A percentile compares a stretch with the other conserved stretches of the same genome.
Evolutionary conservation across 306 rosid genomes (phyloP).

Genomic region (Quercus berberidifolia): DNA sequence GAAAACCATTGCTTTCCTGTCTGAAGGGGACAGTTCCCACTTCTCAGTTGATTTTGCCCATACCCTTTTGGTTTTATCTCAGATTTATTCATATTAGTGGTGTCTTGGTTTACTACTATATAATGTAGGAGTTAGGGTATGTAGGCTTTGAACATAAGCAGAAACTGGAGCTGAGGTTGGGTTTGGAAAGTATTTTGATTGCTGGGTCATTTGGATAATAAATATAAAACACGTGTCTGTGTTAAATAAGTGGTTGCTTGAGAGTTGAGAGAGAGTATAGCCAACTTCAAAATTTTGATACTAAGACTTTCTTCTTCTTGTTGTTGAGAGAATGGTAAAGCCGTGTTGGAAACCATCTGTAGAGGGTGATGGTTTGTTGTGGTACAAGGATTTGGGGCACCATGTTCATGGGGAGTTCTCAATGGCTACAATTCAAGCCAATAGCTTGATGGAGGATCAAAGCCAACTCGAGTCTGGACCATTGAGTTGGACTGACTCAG

Average conservation of each 20-base stretch:
- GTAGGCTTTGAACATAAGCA: slow-evolving; percentile 33
- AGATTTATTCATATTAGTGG: slow-evolving; percentile 47
- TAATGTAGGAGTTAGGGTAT: slow-evolving; percentile 32
- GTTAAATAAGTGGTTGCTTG: slow-evolving; percentile 3
- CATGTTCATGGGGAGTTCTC: slow-evolving; percentile 79
- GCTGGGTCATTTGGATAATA: slow-evolving; percentile 35
- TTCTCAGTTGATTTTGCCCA: slow-evolving; percentile 67
- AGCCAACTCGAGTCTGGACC: slow-evolving; percentile 82
- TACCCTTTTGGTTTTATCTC: slow-evolving; percentile 62
- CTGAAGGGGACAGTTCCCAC: slow-evolving; percentile 37
- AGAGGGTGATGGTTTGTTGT: slow-evolving; percentile 60
- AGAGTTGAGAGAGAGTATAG: neutral
- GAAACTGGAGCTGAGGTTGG: slow-evolving; percentile 27
- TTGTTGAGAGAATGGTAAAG: slow-evolving; percentile 46
- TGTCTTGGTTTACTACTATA: slow-evolving; percentile 44
- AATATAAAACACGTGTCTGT: slow-evolving; percentile 5
- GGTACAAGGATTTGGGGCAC: slow-evolving; percentile 80
- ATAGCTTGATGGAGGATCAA: slow-evolving; percentile 65
- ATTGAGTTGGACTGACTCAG: slow-evolving; percentile 42
- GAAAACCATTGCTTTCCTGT: slow-evolving; percentile 43
- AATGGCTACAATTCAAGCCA: slow-evolving; percentile 89
- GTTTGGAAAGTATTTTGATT: slow-evolving; percentile 15
- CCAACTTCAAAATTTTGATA: no score
- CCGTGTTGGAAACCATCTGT: slow-evolving; percentile 62
- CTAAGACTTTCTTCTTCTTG: no score